These are phyloP conservation scores for Penicillium sumatraense DNA, from an alignment of 2,329 filamentous ascomycete genomes.

Conservation along the genomic window DNA sequence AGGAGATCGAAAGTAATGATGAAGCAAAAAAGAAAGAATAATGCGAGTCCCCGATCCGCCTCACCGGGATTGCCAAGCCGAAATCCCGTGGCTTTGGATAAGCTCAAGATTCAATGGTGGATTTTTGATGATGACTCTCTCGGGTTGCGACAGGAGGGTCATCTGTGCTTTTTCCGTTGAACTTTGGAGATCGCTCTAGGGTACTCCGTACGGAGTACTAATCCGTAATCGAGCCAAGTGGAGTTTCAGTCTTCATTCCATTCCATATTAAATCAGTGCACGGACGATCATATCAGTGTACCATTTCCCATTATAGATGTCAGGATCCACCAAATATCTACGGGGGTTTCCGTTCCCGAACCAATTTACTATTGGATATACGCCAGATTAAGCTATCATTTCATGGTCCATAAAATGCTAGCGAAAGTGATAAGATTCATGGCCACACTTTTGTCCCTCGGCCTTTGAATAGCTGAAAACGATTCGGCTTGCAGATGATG, in stretches of 20 bases:
- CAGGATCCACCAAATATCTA: too few species aligned
- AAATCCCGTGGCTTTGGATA: slow-evolving; percentile 16
- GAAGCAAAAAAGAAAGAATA: background rate
- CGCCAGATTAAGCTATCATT: background rate
- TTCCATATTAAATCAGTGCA: slow-evolving; percentile 15
- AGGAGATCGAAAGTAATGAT: background rate
- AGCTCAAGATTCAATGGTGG: slow-evolving; percentile 28
- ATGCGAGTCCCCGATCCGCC: background rate
- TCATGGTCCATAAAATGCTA: background rate
- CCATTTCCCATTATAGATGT: background rate
- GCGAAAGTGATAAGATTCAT: background rate
- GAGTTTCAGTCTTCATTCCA: background rate
- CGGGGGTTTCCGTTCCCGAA: too few species aligned
- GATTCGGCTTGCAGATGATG: slow-evolving; percentile 9
- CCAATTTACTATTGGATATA: too few species aligned
- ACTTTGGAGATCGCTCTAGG: slow-evolving; percentile 2
- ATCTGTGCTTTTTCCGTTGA: background rate
- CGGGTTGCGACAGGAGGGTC: background rate
- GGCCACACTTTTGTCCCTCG: background rate
- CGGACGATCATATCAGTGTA: slow-evolving; percentile 10
- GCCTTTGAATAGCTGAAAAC: background rate
- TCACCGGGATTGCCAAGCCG: background rate
- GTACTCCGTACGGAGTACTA: background rate
- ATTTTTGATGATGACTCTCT: slow-evolving; percentile 7
- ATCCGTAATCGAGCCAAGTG: too few species aligned